A percentile compares a stretch with the other conserved stretches of the same genome.
phyloP scores from a whole-genome alignment of 441 rosid species.

The Syzygium syzygioides region DNA sequence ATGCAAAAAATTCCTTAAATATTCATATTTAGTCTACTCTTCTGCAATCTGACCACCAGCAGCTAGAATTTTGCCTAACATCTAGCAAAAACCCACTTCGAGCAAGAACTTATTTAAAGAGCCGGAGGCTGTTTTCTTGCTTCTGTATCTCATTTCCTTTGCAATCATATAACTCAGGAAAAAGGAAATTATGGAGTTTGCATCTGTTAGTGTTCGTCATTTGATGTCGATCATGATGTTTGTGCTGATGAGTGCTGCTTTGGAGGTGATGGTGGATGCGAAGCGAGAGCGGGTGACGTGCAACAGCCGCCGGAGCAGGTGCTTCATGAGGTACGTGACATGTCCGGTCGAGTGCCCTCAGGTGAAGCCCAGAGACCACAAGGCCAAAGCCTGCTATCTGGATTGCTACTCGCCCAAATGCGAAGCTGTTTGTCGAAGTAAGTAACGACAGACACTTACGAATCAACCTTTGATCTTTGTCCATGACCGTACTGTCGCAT shows the following conservation, averaged over 20 bases:
- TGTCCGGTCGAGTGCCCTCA: conserved; percentile 62
- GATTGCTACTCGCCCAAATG: conserved; percentile 55
- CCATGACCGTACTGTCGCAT: too few relatives aligned
- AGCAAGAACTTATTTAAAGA: background rate
- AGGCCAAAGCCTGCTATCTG: conserved; percentile 50
- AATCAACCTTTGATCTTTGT: background rate
- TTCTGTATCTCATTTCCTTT: background rate
- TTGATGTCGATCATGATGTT: background rate
- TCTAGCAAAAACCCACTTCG: background rate
- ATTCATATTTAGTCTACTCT: background rate
- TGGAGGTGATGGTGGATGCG: background rate
- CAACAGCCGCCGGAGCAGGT: conserved; percentile 19
- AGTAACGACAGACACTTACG: background rate
- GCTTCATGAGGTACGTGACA: conserved; percentile 23
- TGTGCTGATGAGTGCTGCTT: background rate
- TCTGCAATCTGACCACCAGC: background rate
- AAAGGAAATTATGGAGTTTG: background rate
- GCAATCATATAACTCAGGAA: background rate
- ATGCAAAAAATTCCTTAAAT: background rate
- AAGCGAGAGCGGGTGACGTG: conserved; percentile 10
- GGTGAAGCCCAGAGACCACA: conserved; percentile 20
- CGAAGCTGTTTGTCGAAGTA: conserved; percentile 50
- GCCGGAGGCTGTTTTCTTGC: background rate
- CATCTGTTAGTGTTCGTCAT: background rate
- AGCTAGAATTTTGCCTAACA: background rate